Conservation (phyloP, 176 grass and related monocot species). For the Zizania latifolia region DNA sequence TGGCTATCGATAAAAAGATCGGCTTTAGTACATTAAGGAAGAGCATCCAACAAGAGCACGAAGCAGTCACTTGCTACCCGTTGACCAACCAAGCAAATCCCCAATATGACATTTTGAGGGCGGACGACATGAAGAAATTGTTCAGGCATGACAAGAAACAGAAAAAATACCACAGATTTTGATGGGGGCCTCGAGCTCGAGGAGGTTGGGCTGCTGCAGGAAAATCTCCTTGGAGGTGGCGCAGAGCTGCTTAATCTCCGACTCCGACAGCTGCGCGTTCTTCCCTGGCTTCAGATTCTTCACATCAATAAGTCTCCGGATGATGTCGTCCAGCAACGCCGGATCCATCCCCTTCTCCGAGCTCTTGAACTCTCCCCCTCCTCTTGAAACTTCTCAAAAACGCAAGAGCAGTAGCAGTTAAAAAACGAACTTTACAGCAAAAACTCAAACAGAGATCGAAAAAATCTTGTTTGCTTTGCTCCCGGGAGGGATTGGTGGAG, state of each 20-base stretch:
- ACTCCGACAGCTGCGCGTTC: slow-evolving; percentile 58
- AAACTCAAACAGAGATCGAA: slow-evolving; percentile 17
- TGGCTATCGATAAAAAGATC: slow-evolving; percentile 20
- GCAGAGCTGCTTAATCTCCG: slow-evolving; percentile 76
- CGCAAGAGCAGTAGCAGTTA: slow-evolving; percentile 24
- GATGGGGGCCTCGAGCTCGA: slow-evolving; percentile 73
- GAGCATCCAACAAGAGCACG: not conserved
- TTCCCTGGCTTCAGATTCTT: slow-evolving; percentile 49
- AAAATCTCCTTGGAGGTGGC: slow-evolving; percentile 62
- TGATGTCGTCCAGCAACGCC: slow-evolving; percentile 53
- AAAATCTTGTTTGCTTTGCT: slow-evolving; percentile 7
- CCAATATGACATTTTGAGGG: slow-evolving; percentile 28
- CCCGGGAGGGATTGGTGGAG: not conserved
- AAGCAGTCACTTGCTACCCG: slow-evolving; percentile 22
- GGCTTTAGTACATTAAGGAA: slow-evolving; percentile 2
- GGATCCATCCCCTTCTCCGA: slow-evolving; percentile 53
- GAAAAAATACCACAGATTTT: slow-evolving; percentile 62
- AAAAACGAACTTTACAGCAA: not conserved
- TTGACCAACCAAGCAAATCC: slow-evolving; percentile 41
- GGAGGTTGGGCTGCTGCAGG: slow-evolving; percentile 64
- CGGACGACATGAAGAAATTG: not conserved
- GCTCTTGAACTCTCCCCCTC: slow-evolving; percentile 5
- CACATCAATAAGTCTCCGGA: slow-evolving; percentile 52
- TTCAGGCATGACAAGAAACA: not conserved
- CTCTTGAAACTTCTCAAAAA: slow-evolving; percentile 29